Conservation (phyloP, 257 asterid genomes). For the Verbena officinalis region DNA sequence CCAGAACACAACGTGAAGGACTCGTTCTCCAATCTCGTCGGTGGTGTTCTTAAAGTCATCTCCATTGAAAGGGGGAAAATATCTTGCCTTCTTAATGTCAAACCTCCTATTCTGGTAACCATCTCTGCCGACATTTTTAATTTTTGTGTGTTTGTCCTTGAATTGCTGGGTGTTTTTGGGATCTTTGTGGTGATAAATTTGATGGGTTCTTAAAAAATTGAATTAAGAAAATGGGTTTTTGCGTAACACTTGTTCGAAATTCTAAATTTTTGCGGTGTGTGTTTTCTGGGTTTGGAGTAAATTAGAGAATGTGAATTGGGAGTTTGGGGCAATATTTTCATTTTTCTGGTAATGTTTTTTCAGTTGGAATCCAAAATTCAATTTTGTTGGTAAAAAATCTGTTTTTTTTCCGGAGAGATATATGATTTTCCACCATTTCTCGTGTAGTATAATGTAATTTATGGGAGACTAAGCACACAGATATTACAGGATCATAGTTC, state of each 20-base stretch:
- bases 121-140: neutral
- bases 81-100: constrained; percentile 66
- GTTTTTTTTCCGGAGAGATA: neutral
- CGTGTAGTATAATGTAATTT: neutral
- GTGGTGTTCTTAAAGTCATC: constrained; percentile 57
- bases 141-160: neutral
- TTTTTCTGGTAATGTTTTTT: neutral
- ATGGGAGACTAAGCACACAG: neutral
- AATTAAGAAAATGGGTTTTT: neutral
- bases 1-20: constrained; percentile 51
- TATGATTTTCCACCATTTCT: neutral
- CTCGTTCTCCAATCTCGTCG: constrained; percentile 59
- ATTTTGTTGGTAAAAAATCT: neutral
- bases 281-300: neutral
- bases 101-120: constrained; percentile 66
- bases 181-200: neutral
- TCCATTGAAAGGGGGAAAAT: constrained; percentile 60
- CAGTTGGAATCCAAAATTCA: neutral
- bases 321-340: neutral
- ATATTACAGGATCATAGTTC: neutral
- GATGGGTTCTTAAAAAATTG: neutral
- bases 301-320: constrained; percentile 17
- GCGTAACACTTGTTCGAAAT: neutral
- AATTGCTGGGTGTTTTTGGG: constrained; percentile 1
- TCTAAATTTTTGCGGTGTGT: constrained; percentile 1